Evolutionary conservation across 2,329 filamentous ascomycete species (phyloP).

Genomic region (Chaetothyriales sp.): DNA sequence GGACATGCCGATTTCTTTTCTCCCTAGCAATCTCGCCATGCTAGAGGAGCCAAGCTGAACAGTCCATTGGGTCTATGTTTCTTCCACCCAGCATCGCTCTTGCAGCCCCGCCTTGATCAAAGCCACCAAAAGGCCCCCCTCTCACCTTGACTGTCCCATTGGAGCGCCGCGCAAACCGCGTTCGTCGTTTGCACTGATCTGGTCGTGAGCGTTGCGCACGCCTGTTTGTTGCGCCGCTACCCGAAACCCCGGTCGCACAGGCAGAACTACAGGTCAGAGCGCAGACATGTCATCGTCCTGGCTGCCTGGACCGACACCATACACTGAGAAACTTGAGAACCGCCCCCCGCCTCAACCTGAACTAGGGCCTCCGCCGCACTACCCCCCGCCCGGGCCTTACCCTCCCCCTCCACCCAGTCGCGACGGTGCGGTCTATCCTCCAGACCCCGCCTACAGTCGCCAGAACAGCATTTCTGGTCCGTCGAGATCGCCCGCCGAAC

Average conservation of each 20-base stretch:
- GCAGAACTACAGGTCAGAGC: conserved; percentile 11
- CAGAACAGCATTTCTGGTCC: conserved; percentile 15
- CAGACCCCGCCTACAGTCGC: conserved; percentile 14
- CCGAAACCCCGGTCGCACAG: conserved; percentile 17
- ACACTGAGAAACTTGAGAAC: conserved; percentile 14
- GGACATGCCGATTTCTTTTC: background rate
- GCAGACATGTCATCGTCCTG: conserved; percentile 15
- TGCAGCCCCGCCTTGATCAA: background rate
- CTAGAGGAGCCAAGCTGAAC: background rate
- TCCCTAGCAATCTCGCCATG: background rate
- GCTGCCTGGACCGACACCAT: conserved; percentile 13
- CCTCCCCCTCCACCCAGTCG: conserved; percentile 6
- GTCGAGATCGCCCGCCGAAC: conserved; percentile 15
- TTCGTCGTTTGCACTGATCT: background rate
- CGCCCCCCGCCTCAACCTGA: conserved; percentile 12
- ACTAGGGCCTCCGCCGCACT: conserved; percentile 6
- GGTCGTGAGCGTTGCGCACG: background rate
- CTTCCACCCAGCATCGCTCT: background rate
- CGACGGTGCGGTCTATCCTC: background rate
- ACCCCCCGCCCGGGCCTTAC: conserved; percentile 8
- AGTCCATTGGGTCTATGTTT: background rate
- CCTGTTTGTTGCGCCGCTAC: conserved; percentile 7
- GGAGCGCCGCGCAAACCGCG: background rate
- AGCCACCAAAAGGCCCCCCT: too few relatives aligned
- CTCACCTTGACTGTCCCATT: background rate